Evolutionary conservation across 2,329 filamentous ascomycete genomes (phyloP).

Genomic region (Cadophora malorum): DNA sequence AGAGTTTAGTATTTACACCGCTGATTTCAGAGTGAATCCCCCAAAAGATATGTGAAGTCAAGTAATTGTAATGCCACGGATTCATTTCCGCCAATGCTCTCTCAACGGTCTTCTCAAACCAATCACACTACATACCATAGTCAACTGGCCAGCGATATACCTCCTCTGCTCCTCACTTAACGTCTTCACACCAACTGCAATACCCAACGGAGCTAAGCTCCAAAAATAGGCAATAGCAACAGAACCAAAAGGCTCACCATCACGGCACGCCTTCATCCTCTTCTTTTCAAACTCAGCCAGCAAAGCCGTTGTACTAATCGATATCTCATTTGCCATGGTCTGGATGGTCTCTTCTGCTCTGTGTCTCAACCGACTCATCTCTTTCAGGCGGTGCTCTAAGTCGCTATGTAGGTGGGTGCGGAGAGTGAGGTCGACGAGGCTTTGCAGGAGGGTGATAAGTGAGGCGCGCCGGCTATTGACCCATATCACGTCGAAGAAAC

Average conservation of each 20-base stretch:
- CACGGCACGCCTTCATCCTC: neutral
- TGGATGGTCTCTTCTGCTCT: neutral
- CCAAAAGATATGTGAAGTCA: too few relatives aligned
- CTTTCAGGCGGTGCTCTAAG: neutral
- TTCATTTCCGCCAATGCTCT: slow-evolving; percentile 8
- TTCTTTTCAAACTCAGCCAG: slow-evolving; percentile 4
- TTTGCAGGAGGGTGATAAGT: slow-evolving; percentile 5
- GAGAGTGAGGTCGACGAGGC: neutral
- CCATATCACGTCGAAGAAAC: slow-evolving; percentile 8
- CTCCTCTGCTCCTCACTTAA: slow-evolving; percentile 6
- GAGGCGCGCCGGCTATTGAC: slow-evolving; percentile 6
- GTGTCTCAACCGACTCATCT: neutral
- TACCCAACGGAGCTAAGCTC: slow-evolving; percentile 5
- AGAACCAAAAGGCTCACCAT: neutral
- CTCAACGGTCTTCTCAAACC: slow-evolving; percentile 11
- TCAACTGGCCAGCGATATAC: slow-evolving; percentile 9
- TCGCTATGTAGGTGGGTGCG: neutral
- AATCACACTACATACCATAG: neutral
- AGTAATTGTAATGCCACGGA: neutral
- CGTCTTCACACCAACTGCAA: slow-evolving; percentile 5
- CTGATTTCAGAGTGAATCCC: too few relatives aligned
- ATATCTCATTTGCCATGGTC: neutral
- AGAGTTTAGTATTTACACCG: too few relatives aligned
- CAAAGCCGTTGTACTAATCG: neutral
- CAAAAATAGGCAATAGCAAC: slow-evolving; percentile 10